Conservation (phyloP, 176 grass and related monocot genomes). For the Lolium perenne region DNA sequence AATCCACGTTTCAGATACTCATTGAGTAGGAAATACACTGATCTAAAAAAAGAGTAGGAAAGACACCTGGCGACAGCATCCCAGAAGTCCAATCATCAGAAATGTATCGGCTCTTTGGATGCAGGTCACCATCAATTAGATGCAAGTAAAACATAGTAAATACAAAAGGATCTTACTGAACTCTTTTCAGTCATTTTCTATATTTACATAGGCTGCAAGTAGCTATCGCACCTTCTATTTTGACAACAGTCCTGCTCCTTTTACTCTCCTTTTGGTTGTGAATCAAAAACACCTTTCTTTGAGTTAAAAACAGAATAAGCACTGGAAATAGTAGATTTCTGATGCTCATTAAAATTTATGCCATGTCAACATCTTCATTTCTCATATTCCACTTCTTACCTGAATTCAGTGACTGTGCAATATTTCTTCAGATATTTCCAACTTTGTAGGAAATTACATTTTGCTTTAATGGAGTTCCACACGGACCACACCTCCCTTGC, state of each 20-base stretch:
- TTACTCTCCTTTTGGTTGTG: conserved; percentile 25
- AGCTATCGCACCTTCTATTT: not conserved
- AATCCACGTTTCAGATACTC: conserved; percentile 45
- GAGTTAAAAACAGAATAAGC: conserved; percentile 13
- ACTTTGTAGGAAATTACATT: conserved; percentile 22
- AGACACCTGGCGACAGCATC: conserved; percentile 12
- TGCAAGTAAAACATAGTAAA: conserved; percentile 36
- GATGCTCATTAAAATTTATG: conserved; percentile 7
- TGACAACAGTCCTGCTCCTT: conserved; percentile 1
- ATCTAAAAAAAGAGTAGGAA: conserved; percentile 6
- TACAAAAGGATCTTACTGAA: conserved; percentile 38
- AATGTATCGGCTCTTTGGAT: conserved; percentile 2
- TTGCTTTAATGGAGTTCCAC: conserved; percentile 25
- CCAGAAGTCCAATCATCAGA: conserved; percentile 11
- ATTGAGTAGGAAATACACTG: conserved; percentile 39
- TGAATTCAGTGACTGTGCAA: conserved; percentile 13
- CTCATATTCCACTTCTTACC: conserved; percentile 18
- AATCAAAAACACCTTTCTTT: not conserved
- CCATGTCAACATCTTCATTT: conserved; percentile 8
- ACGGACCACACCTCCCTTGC: not conserved
- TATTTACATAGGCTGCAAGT: not conserved
- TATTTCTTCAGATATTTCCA: conserved; percentile 11
- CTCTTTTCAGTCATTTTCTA: conserved; percentile 7
- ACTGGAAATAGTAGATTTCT: conserved; percentile 5
- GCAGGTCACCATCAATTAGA: conserved; percentile 30